These are phyloP conservation scores for Neoarthrinium moseri DNA, from an alignment of 2,329 filamentous ascomycete species.

Conservation along the genomic window DNA sequence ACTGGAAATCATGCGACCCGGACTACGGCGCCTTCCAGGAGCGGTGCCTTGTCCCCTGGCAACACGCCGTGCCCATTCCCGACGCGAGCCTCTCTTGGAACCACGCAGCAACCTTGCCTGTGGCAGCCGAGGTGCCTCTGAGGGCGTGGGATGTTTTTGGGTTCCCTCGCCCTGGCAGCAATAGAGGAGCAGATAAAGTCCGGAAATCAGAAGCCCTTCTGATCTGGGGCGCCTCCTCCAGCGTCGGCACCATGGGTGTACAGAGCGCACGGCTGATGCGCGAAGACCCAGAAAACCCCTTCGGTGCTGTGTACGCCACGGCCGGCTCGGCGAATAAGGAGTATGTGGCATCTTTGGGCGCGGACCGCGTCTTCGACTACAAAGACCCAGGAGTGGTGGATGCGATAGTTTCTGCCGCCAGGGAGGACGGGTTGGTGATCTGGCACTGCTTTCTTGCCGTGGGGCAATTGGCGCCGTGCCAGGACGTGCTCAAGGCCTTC, in stretches of 20 bases:
- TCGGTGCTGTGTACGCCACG: conserved; percentile 40
- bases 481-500: conserved; percentile 35
- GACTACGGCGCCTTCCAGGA: conserved; percentile 49
- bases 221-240: conserved; percentile 44
- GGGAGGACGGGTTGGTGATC: conserved; percentile 33
- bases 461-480: conserved; percentile 32
- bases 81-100: conserved; percentile 34
- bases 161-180: no score
- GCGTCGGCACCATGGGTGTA: conserved; percentile 43
- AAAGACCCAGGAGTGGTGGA: conserved; percentile 27
- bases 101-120: conserved; percentile 36
- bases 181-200: no score
- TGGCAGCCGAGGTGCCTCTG: conserved; percentile 34
- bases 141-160: conserved; percentile 38
- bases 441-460: conserved; percentile 40
- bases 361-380: conserved; percentile 41
- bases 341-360: conserved; percentile 34
- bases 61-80: conserved; percentile 34
- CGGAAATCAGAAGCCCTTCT: conserved; percentile 33
- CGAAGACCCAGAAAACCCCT: conserved; percentile 27
- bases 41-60: conserved; percentile 38
- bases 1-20: conserved; percentile 41
- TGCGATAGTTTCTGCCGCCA: conserved; percentile 33
- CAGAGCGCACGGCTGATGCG: conserved; percentile 36
- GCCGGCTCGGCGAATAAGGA: conserved; percentile 30